Base-by-base conservation (phyloP, 768 basidiomycete species). In the Rhizopogon vinicolor region DNA sequence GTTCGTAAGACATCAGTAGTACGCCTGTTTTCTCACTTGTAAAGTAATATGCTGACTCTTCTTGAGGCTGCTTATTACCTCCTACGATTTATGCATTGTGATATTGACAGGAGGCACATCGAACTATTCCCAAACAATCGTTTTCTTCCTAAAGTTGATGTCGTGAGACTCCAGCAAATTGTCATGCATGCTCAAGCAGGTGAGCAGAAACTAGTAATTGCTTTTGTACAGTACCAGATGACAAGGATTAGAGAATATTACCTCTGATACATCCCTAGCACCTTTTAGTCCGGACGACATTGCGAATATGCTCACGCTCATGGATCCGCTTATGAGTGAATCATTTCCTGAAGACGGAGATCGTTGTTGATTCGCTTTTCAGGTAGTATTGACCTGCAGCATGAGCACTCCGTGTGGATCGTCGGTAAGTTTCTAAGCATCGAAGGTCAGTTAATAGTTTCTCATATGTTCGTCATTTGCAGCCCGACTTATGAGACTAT, bases 401-500 rank as follows among this genome's bases (percentile, higher is more conserved):
- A 29, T 10, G 41, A 52, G 25, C 52, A 55, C 16, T 55, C 48
- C 7, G 54, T 53, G 1, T 53, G 54, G 29, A 41, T 53, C 13
- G 25, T n/a, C 0, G 54, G 54, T 43, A 51, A 29, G 25, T n/a
- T 37, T 5, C 0, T 18, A 1, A 29, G 35, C 28, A 7, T 3
- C 3, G 48, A n/a, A 12, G 1, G 14, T 16, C 22, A 2, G 22
- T 22, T 9, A 5, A 7, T 22, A 19, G 13, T 0, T 35, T 48
- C 22, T 53, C 8, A 53, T 35, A 31, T 6, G 13, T 7, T 16
- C 13, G 2, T 13, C 1, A 5, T 13, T 60, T 2, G 39, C 50
- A 80, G 77, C 69, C 31, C 71, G 74, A 16, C 57, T 78, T 4
- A 78, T 82, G 78, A 64, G 61, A 41, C 53, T 70, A 13, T 76